Conservation (phyloP, 805 yeast species). For the Candida taoyuanica region DNA sequence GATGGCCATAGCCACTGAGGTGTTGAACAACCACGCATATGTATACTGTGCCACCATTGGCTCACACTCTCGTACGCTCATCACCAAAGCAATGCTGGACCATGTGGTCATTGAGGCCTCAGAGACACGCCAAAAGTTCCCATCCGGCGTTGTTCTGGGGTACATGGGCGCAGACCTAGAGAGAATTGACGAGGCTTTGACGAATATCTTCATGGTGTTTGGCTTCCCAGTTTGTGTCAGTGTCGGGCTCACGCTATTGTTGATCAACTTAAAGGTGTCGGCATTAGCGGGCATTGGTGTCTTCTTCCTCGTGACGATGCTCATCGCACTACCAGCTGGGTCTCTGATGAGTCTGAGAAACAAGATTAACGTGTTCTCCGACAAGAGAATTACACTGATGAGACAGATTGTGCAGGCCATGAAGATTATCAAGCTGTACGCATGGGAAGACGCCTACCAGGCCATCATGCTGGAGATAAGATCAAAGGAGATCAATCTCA, state of each 20-base stretch:
- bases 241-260: conserved; percentile 52
- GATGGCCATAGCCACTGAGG: conserved; percentile 44
- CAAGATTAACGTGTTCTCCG: conserved; percentile 51
- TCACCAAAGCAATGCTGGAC: conserved; percentile 62
- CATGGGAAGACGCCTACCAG: conserved; percentile 81
- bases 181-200: conserved; percentile 68
- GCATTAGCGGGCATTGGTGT: conserved; percentile 60
- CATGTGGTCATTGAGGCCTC: conserved; percentile 33
- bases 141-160: conserved; percentile 66
- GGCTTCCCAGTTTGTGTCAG: conserved; percentile 51
- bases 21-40: conserved; percentile 58
- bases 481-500: conserved; percentile 47
- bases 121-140: conserved; percentile 49
- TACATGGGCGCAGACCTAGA: conserved; percentile 75
- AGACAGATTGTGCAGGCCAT: conserved; percentile 56
- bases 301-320: conserved; percentile 36
- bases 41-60: conserved; percentile 56
- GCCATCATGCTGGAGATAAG: conserved; percentile 47
- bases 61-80: conserved; percentile 58
- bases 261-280: conserved; percentile 61
- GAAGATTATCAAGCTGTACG: conserved; percentile 70
- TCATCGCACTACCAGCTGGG: conserved; percentile 40
- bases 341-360: conserved; percentile 43
- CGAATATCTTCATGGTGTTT: conserved; percentile 49
- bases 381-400: conserved; percentile 51